Percentiles rank a stretch among this genome's conserved stretches.
Conservation (phyloP, 164 flowering plant genomes). For the Liquidambar formosana region DNA sequence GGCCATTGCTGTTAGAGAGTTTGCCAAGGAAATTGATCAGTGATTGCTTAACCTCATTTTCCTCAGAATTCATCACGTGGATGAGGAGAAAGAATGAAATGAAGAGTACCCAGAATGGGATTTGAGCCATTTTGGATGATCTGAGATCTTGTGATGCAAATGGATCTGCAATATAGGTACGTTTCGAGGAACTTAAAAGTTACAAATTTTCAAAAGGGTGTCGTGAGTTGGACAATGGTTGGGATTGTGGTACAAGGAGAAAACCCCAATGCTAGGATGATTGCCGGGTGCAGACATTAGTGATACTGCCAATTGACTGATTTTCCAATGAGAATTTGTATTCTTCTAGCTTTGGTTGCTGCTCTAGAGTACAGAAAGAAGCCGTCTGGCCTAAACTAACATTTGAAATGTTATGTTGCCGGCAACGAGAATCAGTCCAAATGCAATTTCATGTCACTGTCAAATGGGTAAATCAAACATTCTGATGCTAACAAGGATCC, state of each 20-base stretch:
- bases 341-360: constrained; percentile 10
- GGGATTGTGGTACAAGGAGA: constrained; percentile 22
- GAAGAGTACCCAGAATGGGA: constrained; percentile 29
- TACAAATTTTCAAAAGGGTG: neutral
- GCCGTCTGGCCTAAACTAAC: neutral
- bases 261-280: constrained; percentile 14
- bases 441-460: neutral
- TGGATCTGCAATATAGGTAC: neutral
- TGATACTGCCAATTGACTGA: constrained; percentile 28
- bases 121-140: constrained; percentile 24
- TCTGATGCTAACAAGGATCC: neutral
- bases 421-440: constrained; percentile 14
- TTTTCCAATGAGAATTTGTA: constrained; percentile 26
- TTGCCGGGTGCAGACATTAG: constrained; percentile 1
- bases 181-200: neutral
- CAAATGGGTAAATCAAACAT: neutral
- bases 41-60: constrained; percentile 25
- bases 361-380: neutral
- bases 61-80: constrained; percentile 22
- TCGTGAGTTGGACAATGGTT: neutral
- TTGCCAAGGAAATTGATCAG: constrained; percentile 29
- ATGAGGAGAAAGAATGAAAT: constrained; percentile 30
- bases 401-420: constrained; percentile 15
- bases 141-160: constrained; percentile 3
- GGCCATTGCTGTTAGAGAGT: constrained; percentile 18